Base-by-base conservation (phyloP, 73 alveolate genomes). In the Paramecium biaurelia region DNA sequence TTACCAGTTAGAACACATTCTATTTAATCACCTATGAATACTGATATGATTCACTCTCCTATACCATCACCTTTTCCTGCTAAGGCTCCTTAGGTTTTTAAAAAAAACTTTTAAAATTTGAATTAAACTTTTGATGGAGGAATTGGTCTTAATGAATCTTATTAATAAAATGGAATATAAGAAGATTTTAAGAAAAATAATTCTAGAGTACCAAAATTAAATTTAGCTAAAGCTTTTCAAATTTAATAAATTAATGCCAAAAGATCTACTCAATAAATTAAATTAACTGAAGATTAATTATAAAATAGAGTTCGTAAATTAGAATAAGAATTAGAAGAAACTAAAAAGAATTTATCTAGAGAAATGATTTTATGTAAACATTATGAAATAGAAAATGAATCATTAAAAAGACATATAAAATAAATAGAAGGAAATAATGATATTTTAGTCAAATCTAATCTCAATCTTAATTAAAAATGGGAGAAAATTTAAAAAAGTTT, bases 81-180 rank as follows among this genome's bases (percentile, higher is more conserved):
- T 21, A 79, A 79, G 14, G 90, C 90, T 43, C 90, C 90, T 9
- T 21, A 79, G 7, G 56, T 79, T 47, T 47, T 47, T 21, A 43
- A 43, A 4, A 79, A 79, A 63, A 23, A 8, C 7, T 79, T 34
- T 4, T 20, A 21, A 18, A 79, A 79, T 79, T 34, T 79, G 20
- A 79, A 79, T 79, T 21, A 79, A 45, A 79, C 90, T 20, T 79
- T 30, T 79, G 90, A 79, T 79, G 90, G 90, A 23, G 84, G 41
- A 11, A 14, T 30, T 26, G 45, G 45, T 23, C 49, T 32, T 6
- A 63, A 63, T 63, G 84, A 63, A 63, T 63, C 84, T 1, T 63
- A 63, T 32, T 18, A 63, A 26, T 15, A 38, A 42, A 23, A 53
- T 18, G 68, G 28, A n/a, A 53, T 18, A 53, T 53, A 53, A 5